Evolutionary conservation across 768 basidiomycete genomes (phyloP), one percentile per base, ranked within the genome.

Genomic region (Zangia roseola): DNA sequence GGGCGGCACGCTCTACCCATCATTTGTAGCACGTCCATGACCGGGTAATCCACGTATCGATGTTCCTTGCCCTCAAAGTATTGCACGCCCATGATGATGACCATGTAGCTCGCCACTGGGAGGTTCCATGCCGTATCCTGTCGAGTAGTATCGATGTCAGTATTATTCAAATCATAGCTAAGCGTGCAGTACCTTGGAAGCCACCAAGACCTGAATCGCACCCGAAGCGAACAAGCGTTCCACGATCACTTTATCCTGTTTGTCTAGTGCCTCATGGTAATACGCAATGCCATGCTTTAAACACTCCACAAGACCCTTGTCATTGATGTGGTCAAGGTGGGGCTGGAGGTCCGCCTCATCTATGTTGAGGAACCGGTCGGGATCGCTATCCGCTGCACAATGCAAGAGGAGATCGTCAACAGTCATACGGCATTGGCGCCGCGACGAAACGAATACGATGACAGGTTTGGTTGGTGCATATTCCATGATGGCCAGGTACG

Each of bases 31-130:
- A 99, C 90, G 59, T 98, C 95, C 80, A 95, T 95, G 50, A 99
- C 93, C 4, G 95, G 94, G 64, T 98, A 97, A 68, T 98, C 97
- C 56, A 94, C 79, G 57, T 99, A 99, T 38, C 97, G 89, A 63
- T 98, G 97, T 60, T 99, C 97, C 69, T 93, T 91, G 62, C 95
- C 95, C 67, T 98, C 94, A 59, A 89, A 98, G 50, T 71, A 87
- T 63, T 99, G 97, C 1, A 97, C 94, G n/a, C 95, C 95, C 94
- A 98, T 97, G 59, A 99, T 92, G 65, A 99, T 86, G 36, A 97
- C 94, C 92, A 98, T 97, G 69, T 97, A 94, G 50, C 91, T 86
- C 0, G 92, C 83, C 16, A 97, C 84, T 0, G 97, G 94, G 7
- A 99, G 75, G 61, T 84, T 92, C 97, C 97, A 99, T 0, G 94